Base-by-base conservation (phyloP, 768 basidiomycete species). In the Flagelloscypha sp. region DNA sequence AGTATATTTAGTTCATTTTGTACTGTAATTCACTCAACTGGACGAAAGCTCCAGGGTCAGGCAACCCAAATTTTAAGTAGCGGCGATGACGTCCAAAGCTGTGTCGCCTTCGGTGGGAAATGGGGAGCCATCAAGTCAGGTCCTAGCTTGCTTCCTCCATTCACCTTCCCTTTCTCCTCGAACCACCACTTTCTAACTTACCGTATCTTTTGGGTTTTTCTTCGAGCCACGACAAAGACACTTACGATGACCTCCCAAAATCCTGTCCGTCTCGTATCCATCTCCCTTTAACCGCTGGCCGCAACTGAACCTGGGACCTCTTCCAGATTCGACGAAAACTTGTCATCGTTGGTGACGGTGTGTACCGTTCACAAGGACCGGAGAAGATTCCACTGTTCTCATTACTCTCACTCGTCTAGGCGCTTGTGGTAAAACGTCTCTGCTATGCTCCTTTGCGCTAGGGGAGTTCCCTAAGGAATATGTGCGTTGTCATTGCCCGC, bases 381-480 rank as follows among this genome's bases (percentile, higher is more conserved):
- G n/a, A n/a, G n/a, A n/a, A n/a, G 23, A 37, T 30, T 38, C 41
- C 31, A 41, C 28, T 38, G 30, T 29, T 36, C 24, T 35, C 33
- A 37, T 24, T 22, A 37, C 39, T 38, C 55, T 58, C 36, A 54
- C 38, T 46, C 35, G 46, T 43, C 34, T 44, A 86, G 84, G 85
- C 66, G 94, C 94, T 43, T 95, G 92, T 52, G 94, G 95, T 51
- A 99, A 99, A 72, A 92, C 90, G 13, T 89, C 85, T 33, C 62
- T 94, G 30, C 60, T 94, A 22, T 88, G 82, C 53, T 89, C 89
- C 8, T 95, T 95, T 57, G 87, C 88, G 7, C 74, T 92, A 24
- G 92, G 90, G 42, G 86, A 93, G 61, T 95, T 95, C 51, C 92
- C 90, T 24, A 85, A 85, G 57, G 88, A 94, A 81, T 95, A 95